A percentile compares a stretch with the other conserved stretches of the same genome.
Evolutionary conservation across 306 rosid genomes (phyloP).

Genomic region (Glycine tomentella): DNA sequence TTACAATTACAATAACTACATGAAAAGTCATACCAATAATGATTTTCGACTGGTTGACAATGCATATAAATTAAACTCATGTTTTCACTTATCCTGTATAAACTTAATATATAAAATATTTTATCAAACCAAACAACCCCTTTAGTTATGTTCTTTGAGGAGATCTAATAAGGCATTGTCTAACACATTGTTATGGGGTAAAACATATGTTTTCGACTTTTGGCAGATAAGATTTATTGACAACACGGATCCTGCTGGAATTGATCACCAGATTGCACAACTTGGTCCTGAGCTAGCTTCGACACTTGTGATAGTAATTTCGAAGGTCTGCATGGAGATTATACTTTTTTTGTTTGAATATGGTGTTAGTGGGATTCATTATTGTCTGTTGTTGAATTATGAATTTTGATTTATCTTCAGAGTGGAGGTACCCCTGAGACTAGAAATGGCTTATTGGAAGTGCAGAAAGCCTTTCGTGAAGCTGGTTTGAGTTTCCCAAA

Average conservation of each 20-base stretch:
- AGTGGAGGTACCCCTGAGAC: slow-evolving; percentile 28
- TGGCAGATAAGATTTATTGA: slow-evolving; percentile 26
- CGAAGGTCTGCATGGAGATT: slow-evolving; percentile 3
- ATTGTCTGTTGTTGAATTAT: not conserved
- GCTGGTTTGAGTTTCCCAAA: slow-evolving; percentile 26
- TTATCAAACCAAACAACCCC: not conserved
- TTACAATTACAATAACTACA: not conserved
- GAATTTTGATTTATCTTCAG: slow-evolving; percentile 8
- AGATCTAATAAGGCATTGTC: not conserved
- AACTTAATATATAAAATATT: not conserved
- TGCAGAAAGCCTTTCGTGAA: slow-evolving; percentile 13
- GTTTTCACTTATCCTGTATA: not conserved
- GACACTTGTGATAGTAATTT: slow-evolving; percentile 4
- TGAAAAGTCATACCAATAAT: no score
- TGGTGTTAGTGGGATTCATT: not conserved
- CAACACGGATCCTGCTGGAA: slow-evolving; percentile 32
- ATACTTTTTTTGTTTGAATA: not conserved
- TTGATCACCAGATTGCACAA: slow-evolving; percentile 19
- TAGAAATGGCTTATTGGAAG: slow-evolving; percentile 24
- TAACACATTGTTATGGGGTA: not conserved
- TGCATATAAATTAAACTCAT: not conserved
- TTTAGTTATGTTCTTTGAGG: not conserved
- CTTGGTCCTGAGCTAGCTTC: slow-evolving; percentile 24
- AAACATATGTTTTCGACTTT: not conserved
- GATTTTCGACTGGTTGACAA: no score